Base-by-base conservation (phyloP, 805 yeast genomes). In the Yamadazyma akitaensis region DNA sequence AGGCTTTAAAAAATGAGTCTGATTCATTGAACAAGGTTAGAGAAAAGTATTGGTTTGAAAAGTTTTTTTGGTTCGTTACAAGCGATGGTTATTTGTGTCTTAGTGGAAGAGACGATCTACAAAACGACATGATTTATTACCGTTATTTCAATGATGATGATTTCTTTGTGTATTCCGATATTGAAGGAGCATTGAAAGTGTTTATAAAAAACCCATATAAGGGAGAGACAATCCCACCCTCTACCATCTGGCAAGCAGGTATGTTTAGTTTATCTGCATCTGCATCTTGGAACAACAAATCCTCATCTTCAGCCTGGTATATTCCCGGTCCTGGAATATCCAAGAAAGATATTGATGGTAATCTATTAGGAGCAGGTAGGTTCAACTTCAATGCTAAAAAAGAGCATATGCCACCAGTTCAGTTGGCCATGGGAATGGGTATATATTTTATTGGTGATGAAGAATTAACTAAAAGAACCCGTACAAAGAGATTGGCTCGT, bases 11-110 rank as follows among this genome's bases (percentile, higher is more conserved):
- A 42, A 80, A 80, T 48, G 81, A 84, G 38, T 54, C 55, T 42
- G 76, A 72, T 24, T 60, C 69, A 7, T 67, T 85, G 47, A 82
- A 79, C 51, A 81, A 78, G 33, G 68, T 86, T 28, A 76, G 97
- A 40, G 73, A 79, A 4, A 89, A 88, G 40, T 84, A 73, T 60
- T 91, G 97, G 88, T 94, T 94, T 68, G 99, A 94, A 61, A 94
- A 92, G 64, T 92, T 84, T 63, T 81, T 76, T 58, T 94, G 99
- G 99, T 94, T 94, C 59, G 72, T 91, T n/a, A 80, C 97, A 0
- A 82, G 84, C 53, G 98, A 92, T 60, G 91, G 94, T 0, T 90
- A 86, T 59, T 67, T 94, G 42, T 86, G 95, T 48, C 64, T 94
- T 45, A 89, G 91, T 40, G 98, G 97, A 1, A 81, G 89, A 52